Evolutionary conservation across 208 protist genomes (phyloP).

Genomic region (Leishmania lainsoni): DNA sequence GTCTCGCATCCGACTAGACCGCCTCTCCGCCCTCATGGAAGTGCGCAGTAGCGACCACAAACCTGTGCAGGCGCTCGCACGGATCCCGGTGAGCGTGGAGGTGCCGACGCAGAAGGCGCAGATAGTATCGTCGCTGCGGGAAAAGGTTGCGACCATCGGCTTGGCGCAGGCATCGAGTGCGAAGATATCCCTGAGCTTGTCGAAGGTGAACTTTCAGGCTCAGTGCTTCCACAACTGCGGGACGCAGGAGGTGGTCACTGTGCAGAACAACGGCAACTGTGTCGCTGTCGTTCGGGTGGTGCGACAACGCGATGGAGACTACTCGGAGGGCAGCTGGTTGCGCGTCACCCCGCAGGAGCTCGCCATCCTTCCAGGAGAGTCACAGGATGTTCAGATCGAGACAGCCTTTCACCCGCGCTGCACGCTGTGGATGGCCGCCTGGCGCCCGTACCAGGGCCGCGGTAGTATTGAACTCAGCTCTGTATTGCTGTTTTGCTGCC

Average conservation of each 20-base stretch:
- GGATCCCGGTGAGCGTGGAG: conserved; percentile 71
- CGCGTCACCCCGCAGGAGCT: conserved; percentile 65
- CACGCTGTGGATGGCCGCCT: conserved; percentile 66
- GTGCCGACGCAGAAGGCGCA: conserved; percentile 51
- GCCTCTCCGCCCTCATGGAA: conserved; percentile 46
- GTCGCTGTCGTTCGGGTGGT: conserved; percentile 67
- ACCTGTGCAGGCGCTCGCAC: conserved; percentile 68
- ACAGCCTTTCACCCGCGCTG: conserved; percentile 58
- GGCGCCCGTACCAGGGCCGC: conserved; percentile 66
- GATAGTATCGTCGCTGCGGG: conserved; percentile 52
- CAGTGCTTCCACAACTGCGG: conserved; percentile 64
- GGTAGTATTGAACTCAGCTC: conserved; percentile 50
- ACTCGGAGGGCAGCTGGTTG: conserved; percentile 69
- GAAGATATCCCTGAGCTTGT: conserved; percentile 38
- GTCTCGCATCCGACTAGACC: conserved; percentile 45
- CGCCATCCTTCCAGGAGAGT: conserved; percentile 71
- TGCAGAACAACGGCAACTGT: conserved; percentile 77
- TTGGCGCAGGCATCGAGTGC: conserved; percentile 51
- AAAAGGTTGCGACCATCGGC: conserved; percentile 46
- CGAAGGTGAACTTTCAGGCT: conserved; percentile 62
- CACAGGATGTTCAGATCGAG: conserved; percentile 61
- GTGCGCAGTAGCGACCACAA: conserved; percentile 87
- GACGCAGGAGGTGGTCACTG: conserved; percentile 34
- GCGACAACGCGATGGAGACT: conserved; percentile 47
- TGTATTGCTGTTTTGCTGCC: conserved; percentile 61